Evolutionary conservation across 2,329 filamentous ascomycete genomes (phyloP).

Genomic region (Graphiopsis chlorocephala): DNA sequence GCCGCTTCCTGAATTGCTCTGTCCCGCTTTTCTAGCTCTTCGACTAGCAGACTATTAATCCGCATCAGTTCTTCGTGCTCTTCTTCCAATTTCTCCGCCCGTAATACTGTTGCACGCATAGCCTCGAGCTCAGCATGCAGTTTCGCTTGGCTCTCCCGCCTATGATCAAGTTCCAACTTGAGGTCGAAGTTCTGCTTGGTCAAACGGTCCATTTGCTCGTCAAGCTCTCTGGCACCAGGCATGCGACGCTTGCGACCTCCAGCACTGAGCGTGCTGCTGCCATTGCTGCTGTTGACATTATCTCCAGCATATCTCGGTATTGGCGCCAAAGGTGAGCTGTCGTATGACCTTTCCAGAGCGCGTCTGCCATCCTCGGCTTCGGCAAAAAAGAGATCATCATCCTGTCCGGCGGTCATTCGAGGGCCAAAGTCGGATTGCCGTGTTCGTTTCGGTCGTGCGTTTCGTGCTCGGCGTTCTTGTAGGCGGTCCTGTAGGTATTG

Average conservation of each 20-base stretch:
- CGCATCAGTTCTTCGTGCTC: slow-evolving; percentile 52
- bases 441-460: slow-evolving; percentile 31
- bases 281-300: slow-evolving; percentile 20
- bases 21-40: slow-evolving; percentile 65
- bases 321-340: slow-evolving; percentile 29
- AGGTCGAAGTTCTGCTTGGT: slow-evolving; percentile 77
- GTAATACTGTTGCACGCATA: slow-evolving; percentile 53
- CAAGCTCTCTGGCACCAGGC: slow-evolving; percentile 65
- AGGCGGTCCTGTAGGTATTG: slow-evolving; percentile 36
- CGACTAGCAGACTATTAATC: slow-evolving; percentile 57
- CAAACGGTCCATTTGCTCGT: slow-evolving; percentile 64
- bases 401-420: slow-evolving; percentile 22
- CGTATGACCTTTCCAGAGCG: slow-evolving; percentile 22
- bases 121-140: slow-evolving; percentile 58
- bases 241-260: slow-evolving; percentile 22
- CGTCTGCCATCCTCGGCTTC: slow-evolving; percentile 29
- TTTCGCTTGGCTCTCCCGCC: slow-evolving; percentile 60
- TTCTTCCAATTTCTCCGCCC: slow-evolving; percentile 33
- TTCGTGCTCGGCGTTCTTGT: slow-evolving; percentile 32
- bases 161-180: slow-evolving; percentile 69
- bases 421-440: slow-evolving; percentile 36
- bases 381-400: slow-evolving; percentile 38
- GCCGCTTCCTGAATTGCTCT: slow-evolving; percentile 70
- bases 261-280: neutral
- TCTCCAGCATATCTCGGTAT: slow-evolving; percentile 21